Conservation (phyloP, 306 rosid genomes). For the Styphnolobium japonicum region DNA sequence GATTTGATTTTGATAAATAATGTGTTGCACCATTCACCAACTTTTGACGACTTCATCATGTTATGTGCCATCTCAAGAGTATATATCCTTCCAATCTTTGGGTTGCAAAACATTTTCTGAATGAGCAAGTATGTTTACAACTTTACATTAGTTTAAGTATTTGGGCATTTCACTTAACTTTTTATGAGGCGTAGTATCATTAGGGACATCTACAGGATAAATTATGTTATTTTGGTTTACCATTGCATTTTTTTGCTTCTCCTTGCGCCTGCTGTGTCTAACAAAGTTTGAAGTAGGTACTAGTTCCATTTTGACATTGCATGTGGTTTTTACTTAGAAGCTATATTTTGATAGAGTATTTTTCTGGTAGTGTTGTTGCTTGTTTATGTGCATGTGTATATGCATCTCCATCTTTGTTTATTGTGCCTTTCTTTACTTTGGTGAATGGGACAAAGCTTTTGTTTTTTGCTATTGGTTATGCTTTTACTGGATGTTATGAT, state of each 20-base stretch:
- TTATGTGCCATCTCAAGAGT: too few species aligned
- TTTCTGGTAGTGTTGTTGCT: neutral
- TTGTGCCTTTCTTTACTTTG: neutral
- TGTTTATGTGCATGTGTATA: neutral
- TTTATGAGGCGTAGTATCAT: too few species aligned
- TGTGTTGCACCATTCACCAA: neutral
- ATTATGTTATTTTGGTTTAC: neutral
- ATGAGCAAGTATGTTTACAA: too few species aligned
- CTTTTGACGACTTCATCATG: too few species aligned
- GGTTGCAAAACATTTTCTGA: too few species aligned
- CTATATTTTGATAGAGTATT: neutral
- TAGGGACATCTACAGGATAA: too few species aligned
- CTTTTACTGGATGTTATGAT: neutral
- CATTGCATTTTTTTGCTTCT: neutral
- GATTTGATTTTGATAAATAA: neutral
- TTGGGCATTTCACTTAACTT: too few species aligned
- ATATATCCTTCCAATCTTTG: too few species aligned
- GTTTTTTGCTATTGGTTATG: constrained; percentile 15
- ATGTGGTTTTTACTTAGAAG: neutral
- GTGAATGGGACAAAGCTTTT: neutral
- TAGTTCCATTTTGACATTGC: neutral
- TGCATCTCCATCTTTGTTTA: constrained; percentile 9
- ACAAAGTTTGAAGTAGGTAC: neutral
- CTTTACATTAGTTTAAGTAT: neutral
- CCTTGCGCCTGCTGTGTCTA: neutral